Conservation (phyloP, 176 grass and related monocot genomes). For the Zea mays region DNA sequence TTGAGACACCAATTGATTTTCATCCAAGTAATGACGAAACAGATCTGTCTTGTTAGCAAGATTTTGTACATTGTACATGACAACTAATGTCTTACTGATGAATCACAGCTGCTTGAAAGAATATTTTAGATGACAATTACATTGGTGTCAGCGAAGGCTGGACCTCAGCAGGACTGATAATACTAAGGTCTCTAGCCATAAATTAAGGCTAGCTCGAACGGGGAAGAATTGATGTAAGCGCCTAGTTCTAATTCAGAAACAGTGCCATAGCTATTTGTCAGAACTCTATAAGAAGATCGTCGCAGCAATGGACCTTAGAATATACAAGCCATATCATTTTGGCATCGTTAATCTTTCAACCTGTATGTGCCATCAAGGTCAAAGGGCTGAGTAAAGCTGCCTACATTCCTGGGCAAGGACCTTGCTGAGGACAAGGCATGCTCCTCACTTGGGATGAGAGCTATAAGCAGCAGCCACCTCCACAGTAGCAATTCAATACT, state of each 20-base stretch:
- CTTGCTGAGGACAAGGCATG: slow-evolving; percentile 22
- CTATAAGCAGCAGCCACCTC: slow-evolving; percentile 35
- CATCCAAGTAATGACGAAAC: slow-evolving; percentile 1
- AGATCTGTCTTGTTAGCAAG: slow-evolving; percentile 31
- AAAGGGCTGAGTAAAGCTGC: slow-evolving; percentile 31
- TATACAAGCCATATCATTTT: slow-evolving; percentile 28
- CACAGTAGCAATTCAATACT: slow-evolving; percentile 27
- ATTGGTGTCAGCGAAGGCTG: slow-evolving; percentile 37
- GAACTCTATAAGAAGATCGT: slow-evolving; percentile 45
- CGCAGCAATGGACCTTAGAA: slow-evolving; percentile 25
- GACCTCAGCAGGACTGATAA: slow-evolving; percentile 39
- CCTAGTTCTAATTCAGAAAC: slow-evolving; percentile 40
- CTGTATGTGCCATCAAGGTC: slow-evolving; percentile 37
- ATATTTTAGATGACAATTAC: slow-evolving; percentile 53
- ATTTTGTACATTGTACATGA: slow-evolving; percentile 44
- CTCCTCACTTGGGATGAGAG: slow-evolving; percentile 31
- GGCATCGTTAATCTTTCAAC: slow-evolving; percentile 30
- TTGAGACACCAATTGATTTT: not conserved
- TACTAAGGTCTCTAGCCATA: slow-evolving; percentile 6
- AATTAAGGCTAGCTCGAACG: slow-evolving; percentile 26
- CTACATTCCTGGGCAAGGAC: slow-evolving; percentile 22
- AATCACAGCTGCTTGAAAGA: slow-evolving; percentile 47
- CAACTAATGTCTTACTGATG: slow-evolving; percentile 38
- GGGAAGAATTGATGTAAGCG: slow-evolving; percentile 11
- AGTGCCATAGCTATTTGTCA: slow-evolving; percentile 29